These are phyloP conservation scores for Suhomyces vadensis DNA, from an alignment of 805 yeast species.

Conservation along the genomic window DNA sequence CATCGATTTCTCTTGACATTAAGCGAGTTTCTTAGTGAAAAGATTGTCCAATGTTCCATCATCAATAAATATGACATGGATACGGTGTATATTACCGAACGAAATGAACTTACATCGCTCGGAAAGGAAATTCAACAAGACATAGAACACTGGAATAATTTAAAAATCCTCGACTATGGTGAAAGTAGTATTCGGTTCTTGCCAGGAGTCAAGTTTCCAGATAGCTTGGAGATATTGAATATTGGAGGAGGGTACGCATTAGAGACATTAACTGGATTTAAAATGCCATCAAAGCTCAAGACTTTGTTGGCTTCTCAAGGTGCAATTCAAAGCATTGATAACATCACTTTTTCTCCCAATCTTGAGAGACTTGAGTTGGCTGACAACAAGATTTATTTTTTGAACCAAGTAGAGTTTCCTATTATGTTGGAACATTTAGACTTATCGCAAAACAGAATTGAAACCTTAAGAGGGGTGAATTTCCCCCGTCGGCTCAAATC, in stretches of 20 bases:
- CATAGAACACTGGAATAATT: conserved; percentile 33
- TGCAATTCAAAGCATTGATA: conserved; percentile 35
- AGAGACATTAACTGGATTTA: conserved; percentile 41
- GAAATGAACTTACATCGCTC: conserved; percentile 30
- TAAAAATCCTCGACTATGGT: conserved; percentile 38
- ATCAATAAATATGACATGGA: conserved; percentile 36
- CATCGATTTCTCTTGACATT: conserved; percentile 23
- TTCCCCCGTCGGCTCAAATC: conserved; percentile 35
- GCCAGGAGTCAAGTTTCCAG: conserved; percentile 44
- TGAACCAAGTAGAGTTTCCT: conserved; percentile 43
- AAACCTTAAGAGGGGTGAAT: conserved; percentile 35
- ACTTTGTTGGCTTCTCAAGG: conserved; percentile 36
- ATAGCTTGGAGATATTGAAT: conserved; percentile 36
- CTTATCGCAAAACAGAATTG: conserved; percentile 42
- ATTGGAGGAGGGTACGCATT: conserved; percentile 42
- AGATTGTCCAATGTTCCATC: conserved; percentile 41
- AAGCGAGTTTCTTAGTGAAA: conserved; percentile 22
- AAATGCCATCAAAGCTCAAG: conserved; percentile 34
- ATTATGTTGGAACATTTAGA: conserved; percentile 29
- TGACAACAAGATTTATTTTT: conserved; percentile 40
- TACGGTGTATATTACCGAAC: conserved; percentile 36
- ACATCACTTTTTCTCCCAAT: conserved; percentile 33
- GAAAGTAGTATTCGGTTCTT: conserved; percentile 37
- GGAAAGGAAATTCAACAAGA: conserved; percentile 42
- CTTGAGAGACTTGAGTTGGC: conserved; percentile 35